Evolutionary conservation across 2,329 filamentous ascomycete species (phyloP), one percentile per base, ranked within the genome.

Genomic region (Apiospora sp.): DNA sequence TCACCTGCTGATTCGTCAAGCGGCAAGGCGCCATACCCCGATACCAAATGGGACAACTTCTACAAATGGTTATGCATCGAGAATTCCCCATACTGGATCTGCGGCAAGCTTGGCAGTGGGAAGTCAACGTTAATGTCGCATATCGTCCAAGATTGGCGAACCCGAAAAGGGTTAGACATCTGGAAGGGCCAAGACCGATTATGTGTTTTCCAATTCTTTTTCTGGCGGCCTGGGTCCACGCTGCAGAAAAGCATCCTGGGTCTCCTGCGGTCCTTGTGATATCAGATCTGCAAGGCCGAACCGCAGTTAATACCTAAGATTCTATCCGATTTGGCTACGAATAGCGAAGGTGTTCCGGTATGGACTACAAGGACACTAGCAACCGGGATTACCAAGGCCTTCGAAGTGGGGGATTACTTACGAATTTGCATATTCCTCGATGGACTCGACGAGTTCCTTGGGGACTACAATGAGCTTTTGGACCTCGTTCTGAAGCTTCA

Each of bases 41-140:
- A 27, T 24, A 0, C n/a, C 49, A 10, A 24, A 51, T 24, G n/a
- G n/a, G 10, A 14, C n/a, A 24, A 24, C 1, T 51, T 51, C 10
- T 14, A 51, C 10, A 16, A 69, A 19, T 75, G 74, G 71, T 34
- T 75, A 12, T 67, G 71, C 16, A 49, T 71, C 27, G 71, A 72
- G 24, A 71, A 51, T 54, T 70, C 70, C 4, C 71, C 46, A 1
- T 75, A 73, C 54, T 75, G 74, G 74, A 71, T 75, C 41, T 74
- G 69, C n/a, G 74, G 74, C 8, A 75, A 75, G 49, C 67, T 71
- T 16, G 74, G 74, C 3, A 73, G 73, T 4, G 74, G 74, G 2
- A 75, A 75, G 34, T 75, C 74, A 4, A 75, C 73, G 1, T 37
- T 75, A 19, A 74, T 75, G 72, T 71, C 71, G 24, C 64, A 74